Evolutionary conservation across 2,329 filamentous ascomycete species (phyloP).

Genomic region (Cercospora sp.): DNA sequence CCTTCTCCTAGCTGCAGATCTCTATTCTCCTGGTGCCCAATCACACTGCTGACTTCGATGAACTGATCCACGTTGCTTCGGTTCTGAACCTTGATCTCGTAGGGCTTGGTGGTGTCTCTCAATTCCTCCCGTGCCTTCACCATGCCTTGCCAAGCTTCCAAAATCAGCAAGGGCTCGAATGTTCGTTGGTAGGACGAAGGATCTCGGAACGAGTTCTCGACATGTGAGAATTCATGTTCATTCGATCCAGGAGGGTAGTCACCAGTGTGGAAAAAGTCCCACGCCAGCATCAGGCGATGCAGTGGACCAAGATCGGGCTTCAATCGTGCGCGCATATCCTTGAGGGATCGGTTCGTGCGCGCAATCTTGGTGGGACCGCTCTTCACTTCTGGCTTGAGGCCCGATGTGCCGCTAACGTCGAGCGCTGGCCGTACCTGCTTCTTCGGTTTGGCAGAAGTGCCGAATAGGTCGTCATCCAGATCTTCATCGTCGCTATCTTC

Average conservation of each 20-base stretch:
- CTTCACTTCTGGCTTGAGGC: conserved; percentile 49
- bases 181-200: conserved; percentile 80
- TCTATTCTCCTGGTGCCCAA: conserved; percentile 68
- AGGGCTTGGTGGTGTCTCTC: conserved; percentile 67
- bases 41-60: conserved; percentile 82
- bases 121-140: conserved; percentile 82
- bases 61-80: conserved; percentile 90
- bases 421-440: conserved; percentile 36
- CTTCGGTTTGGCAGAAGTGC: conserved; percentile 52
- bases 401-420: conserved; percentile 35
- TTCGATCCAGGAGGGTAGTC: conserved; percentile 76
- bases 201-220: conserved; percentile 74
- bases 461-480: conserved; percentile 69
- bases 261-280: conserved; percentile 91
- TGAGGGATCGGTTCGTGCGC: conserved; percentile 75
- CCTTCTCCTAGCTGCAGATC: conserved; percentile 76
- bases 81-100: conserved; percentile 84
- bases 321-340: conserved; percentile 91
- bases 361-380: conserved; percentile 79
- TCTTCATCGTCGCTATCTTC: conserved; percentile 47
- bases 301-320: conserved; percentile 83
- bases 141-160: conserved; percentile 95
- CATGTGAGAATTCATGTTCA: conserved; percentile 69
- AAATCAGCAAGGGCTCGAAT: conserved; percentile 84
- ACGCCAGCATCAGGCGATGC: conserved; percentile 82